Evolutionary conservation across 768 basidiomycete genomes (phyloP).

Genomic region (Amanita muscaria): DNA sequence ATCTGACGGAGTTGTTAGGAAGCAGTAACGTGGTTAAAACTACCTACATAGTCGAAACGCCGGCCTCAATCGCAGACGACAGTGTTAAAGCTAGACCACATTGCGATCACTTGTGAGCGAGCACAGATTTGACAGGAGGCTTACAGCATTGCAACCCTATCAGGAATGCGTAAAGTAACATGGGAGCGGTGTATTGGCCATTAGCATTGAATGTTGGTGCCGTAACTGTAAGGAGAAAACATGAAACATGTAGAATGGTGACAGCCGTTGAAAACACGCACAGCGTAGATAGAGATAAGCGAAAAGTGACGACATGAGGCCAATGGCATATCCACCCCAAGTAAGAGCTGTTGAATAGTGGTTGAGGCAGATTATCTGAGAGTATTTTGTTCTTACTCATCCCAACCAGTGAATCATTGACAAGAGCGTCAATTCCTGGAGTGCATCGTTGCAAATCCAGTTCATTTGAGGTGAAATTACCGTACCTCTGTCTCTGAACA

Average conservation of each 20-base stretch:
- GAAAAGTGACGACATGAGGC: conserved; percentile 66
- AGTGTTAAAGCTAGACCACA: conserved; percentile 47
- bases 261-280: conserved; percentile 30
- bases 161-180: conserved; percentile 72
- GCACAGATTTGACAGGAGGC: conserved; percentile 14
- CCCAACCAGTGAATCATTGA: conserved; percentile 77
- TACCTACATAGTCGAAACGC: conserved; percentile 76
- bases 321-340: conserved; percentile 75
- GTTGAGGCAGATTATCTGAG: neutral
- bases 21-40: neutral
- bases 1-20: conserved; percentile 28
- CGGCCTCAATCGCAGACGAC: conserved; percentile 71
- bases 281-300: conserved; percentile 69
- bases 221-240: conserved; percentile 38
- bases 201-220: conserved; percentile 63
- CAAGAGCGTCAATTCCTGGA: conserved; percentile 60
- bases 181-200: conserved; percentile 72
- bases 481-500: conserved; percentile 63
- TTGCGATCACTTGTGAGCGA: neutral
- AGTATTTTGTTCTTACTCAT: conserved; percentile 44
- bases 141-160: conserved; percentile 69
- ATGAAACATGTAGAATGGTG: conserved; percentile 47
- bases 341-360: conserved; percentile 42
- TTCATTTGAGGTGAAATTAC: conserved; percentile 1
- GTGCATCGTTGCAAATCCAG: neutral